Base-by-base conservation (phyloP, 805 yeast species). In the Hanseniaspora vineae region DNA sequence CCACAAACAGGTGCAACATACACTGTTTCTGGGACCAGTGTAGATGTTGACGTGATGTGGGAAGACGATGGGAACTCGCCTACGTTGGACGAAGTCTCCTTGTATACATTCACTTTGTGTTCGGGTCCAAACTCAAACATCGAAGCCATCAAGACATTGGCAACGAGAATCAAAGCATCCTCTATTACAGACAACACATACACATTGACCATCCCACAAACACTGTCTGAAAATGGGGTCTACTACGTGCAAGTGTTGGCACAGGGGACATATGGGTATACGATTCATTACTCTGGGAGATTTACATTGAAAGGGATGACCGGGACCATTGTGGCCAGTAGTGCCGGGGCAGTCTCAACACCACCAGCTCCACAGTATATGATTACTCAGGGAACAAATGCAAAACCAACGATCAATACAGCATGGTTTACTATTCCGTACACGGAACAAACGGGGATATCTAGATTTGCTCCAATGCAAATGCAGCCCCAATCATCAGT, bases 391-490 rank as follows among this genome's bases (percentile, higher is more conserved):
- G 37, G 37, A n/a, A n/a, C 37, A 6, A n/a, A 12, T 33, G 37
- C 37, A 2, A 47, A 31, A 13, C 37, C 48, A 18, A 12, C 48
- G 2, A 45, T 45, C 6, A 42, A 33, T 33, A 13, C 37, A 13
- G 66, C 63, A 11, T 79, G 86, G 8, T 81, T 81, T 59, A 57
- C 78, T 2, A 68, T 87, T 5, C 75, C 95, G 1, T 90, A 88
- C 65, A 73, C 82, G 3, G 53, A 57, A 54, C 97, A 89, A 66
- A 81, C 86, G 1, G 95, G 95, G 15, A 60, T 53, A 15, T 78
- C 83, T 6, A 77, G 84, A 54, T 85, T 67, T 63, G 97, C 97
- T 1, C 96, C 96, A 45, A 86, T 86, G 95, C 97, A 89, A 66
- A 60, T 69, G 42, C 95, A 86, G 63, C 97, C 97, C 6, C 84